Conservation (phyloP, 2,329 filamentous ascomycete species). For the Apiospora arundinis region DNA sequence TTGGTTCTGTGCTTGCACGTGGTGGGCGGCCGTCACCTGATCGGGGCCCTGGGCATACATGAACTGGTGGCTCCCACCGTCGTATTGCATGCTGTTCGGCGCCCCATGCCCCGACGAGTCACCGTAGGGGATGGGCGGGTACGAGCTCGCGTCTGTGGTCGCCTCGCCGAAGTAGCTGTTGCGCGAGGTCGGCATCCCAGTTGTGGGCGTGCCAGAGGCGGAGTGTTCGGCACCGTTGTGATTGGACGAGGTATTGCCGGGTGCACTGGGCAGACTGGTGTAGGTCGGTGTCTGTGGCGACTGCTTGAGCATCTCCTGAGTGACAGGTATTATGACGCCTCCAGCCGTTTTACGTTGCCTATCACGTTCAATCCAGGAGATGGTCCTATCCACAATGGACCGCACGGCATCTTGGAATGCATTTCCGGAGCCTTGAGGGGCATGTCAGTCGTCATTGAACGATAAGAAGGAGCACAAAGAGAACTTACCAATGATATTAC, state of each 20-base stretch:
- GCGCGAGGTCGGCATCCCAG: conserved; percentile 32
- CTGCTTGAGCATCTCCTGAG: conserved; percentile 39
- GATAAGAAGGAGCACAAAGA: neutral
- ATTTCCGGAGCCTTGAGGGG: conserved; percentile 50
- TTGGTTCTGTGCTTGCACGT: conserved; percentile 33
- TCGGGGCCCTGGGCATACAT: conserved; percentile 36
- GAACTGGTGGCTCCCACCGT: conserved; percentile 33
- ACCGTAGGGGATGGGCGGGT: conserved; percentile 36
- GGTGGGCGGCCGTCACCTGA: conserved; percentile 35
- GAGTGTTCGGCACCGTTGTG: conserved; percentile 33
- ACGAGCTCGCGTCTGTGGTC: conserved; percentile 34
- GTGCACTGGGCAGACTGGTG: conserved; percentile 30
- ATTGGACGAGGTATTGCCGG: conserved; percentile 28
- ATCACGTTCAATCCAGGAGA: conserved; percentile 59
- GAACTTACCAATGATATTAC: conserved; percentile 68
- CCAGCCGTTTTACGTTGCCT: conserved; percentile 46
- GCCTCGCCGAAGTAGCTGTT: conserved; percentile 37
- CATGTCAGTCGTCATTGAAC: neutral
- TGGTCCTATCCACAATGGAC: conserved; percentile 57
- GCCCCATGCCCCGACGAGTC: conserved; percentile 32
- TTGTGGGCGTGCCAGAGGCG: conserved; percentile 31
- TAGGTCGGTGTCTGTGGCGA: conserved; percentile 39
- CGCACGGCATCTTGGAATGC: conserved; percentile 52
- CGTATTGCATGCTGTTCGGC: conserved; percentile 35
- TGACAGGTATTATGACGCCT: conserved; percentile 29